Evolutionary conservation across 2,329 filamentous ascomycete genomes (phyloP).

Genomic region (Penicillium sp.): DNA sequence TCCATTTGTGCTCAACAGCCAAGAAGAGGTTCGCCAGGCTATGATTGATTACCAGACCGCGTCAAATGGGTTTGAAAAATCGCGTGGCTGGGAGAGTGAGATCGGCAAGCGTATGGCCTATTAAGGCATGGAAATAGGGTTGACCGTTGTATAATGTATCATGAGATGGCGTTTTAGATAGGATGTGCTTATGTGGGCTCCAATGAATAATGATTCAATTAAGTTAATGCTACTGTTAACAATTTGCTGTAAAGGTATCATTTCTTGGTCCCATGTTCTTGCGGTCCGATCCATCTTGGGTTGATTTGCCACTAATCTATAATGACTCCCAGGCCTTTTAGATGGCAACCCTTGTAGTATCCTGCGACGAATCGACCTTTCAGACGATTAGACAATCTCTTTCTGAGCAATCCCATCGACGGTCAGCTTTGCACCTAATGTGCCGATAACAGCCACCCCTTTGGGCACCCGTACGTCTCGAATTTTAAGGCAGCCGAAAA

Average conservation of each 20-base stretch:
- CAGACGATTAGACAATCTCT: conserved; percentile 4
- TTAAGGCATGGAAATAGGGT: conserved; percentile 17
- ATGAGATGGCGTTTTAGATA: conserved; percentile 3
- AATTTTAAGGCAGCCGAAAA: conserved; percentile 65
- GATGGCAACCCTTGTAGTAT: not conserved
- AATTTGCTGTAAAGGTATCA: not conserved
- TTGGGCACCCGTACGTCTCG: conserved; percentile 57
- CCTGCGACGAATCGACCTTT: not conserved
- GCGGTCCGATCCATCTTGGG: not conserved
- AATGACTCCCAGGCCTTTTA: no score
- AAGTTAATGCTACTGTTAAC: not conserved
- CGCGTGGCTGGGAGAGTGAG: conserved; percentile 77
- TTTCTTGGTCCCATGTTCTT: not conserved
- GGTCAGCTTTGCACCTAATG: conserved; percentile 19
- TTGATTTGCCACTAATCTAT: not conserved
- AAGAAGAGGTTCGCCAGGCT: conserved; percentile 74
- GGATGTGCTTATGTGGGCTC: not conserved
- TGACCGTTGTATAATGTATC: not conserved
- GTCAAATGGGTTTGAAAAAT: conserved; percentile 78
- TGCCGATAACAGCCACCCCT: conserved; percentile 61
- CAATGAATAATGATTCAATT: not conserved
- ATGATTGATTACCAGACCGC: conserved; percentile 72
- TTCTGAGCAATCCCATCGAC: conserved; percentile 2
- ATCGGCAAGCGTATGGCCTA: conserved; percentile 74
- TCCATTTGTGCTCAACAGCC: conserved; percentile 74